phyloP scores from a whole-genome alignment of 2,329 filamentous ascomycete species.

The Phyllosticta capitalensis region DNA sequence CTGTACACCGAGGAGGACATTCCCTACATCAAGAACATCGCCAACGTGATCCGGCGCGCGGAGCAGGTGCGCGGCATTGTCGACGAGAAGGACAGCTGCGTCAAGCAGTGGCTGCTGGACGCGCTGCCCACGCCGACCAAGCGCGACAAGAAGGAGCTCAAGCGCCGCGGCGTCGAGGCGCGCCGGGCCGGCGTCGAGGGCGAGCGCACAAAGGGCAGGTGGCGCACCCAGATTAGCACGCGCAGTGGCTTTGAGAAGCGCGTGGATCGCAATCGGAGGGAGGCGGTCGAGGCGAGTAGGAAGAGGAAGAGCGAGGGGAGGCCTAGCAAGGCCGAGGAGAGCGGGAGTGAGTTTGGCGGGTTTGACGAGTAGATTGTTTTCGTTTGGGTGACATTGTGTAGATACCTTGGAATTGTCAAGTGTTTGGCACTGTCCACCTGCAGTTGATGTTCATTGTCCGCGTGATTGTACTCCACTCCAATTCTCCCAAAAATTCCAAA shows the following conservation, averaged over 20 bases:
- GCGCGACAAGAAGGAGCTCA: constrained; percentile 72
- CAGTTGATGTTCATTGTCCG: no score
- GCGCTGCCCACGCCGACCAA: constrained; percentile 77
- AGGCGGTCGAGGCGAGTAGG: constrained; percentile 33
- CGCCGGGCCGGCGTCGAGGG: constrained; percentile 41
- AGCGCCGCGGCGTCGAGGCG: constrained; percentile 70
- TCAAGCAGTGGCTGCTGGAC: constrained; percentile 67
- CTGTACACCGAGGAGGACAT: constrained; percentile 95
- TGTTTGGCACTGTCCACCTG: no score
- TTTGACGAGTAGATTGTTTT: constrained; percentile 22
- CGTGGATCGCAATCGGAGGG: constrained; percentile 56
- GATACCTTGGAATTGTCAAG: not conserved
- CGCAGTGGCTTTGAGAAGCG: constrained; percentile 68
- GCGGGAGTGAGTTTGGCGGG: constrained; percentile 32
- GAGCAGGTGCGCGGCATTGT: constrained; percentile 53
- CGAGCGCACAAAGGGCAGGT: constrained; percentile 16
- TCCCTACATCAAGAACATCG: constrained; percentile 78
- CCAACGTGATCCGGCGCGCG: constrained; percentile 79
- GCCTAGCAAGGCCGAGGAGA: constrained; percentile 15
- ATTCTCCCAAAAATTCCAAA: no score
- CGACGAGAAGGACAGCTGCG: constrained; percentile 37
- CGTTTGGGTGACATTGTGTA: not conserved
- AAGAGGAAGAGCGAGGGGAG: constrained; percentile 18
- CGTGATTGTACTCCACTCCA: no score
- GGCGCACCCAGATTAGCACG: constrained; percentile 60